phyloP scores from a whole-genome alignment of 352 stramenopile genomes.

The Peronospora belbahrii region DNA sequence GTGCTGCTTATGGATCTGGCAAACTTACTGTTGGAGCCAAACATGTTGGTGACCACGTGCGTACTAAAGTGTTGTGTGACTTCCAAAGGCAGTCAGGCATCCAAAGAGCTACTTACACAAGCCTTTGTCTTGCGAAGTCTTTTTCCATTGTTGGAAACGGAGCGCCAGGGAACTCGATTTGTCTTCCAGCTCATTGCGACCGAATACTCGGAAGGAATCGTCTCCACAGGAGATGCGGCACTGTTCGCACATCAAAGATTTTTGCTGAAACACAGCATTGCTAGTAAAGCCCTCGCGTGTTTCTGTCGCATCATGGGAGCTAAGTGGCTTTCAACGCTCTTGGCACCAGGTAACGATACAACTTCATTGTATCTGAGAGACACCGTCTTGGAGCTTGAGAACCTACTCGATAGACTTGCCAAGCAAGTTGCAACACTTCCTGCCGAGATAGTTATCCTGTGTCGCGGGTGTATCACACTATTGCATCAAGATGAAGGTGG shows the following conservation, averaged over 20 bases:
- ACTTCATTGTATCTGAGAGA: neutral
- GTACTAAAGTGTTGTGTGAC: conserved; percentile 20
- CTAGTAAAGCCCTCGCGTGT: conserved; percentile 25
- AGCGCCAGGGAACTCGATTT: conserved; percentile 38
- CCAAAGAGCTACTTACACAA: conserved; percentile 8
- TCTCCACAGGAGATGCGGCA: neutral
- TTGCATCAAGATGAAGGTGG: neutral
- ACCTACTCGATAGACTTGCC: conserved; percentile 27
- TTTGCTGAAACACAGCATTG: conserved; percentile 27
- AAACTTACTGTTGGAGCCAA: conserved; percentile 39
- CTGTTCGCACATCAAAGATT: conserved; percentile 17
- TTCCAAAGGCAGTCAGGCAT: neutral
- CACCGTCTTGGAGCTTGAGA: conserved; percentile 3
- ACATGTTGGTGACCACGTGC: conserved; percentile 25
- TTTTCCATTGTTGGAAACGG: conserved; percentile 40
- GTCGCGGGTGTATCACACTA: conserved; percentile 30
- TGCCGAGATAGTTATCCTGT: conserved; percentile 48
- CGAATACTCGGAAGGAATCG: conserved; percentile 23
- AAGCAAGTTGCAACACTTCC: conserved; percentile 24
- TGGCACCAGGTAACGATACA: conserved; percentile 1
- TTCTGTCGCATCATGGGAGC: conserved; percentile 29
- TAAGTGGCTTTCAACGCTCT: conserved; percentile 24
- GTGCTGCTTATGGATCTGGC: conserved; percentile 40
- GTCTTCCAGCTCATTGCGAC: conserved; percentile 37
- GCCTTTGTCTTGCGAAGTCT: conserved; percentile 34